Percentiles rank a stretch among this genome's conserved stretches.
phyloP scores from a whole-genome alignment of 1,284 basidiomycete species.

The Marasmius fiardii region DNA sequence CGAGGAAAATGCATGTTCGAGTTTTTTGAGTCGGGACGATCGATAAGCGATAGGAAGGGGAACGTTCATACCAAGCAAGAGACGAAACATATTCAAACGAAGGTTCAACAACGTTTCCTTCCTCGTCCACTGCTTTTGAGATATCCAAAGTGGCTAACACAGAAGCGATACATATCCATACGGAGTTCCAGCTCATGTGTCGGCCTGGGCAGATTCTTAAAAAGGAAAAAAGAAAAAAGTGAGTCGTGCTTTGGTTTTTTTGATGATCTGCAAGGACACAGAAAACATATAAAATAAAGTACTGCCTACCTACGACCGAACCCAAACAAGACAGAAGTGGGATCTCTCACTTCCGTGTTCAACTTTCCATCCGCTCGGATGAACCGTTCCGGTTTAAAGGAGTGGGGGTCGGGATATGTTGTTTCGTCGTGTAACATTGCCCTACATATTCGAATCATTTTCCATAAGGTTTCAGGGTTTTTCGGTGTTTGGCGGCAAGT shows the following conservation, averaged over 20 bases:
- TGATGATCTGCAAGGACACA: neutral
- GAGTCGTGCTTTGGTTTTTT: neutral
- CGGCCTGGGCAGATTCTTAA: constrained; percentile 40
- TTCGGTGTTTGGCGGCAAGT: too few species aligned
- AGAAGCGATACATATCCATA: constrained; percentile 37
- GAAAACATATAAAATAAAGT: too few species aligned
- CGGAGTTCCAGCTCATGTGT: constrained; percentile 35
- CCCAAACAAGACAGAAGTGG: constrained; percentile 27
- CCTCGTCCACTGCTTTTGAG: constrained; percentile 26
- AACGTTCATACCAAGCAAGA: constrained; percentile 14
- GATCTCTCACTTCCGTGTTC: constrained; percentile 23
- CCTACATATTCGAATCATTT: constrained; percentile 6
- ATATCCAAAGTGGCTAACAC: constrained; percentile 36
- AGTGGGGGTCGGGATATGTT: constrained; percentile 29
- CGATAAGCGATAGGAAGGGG: neutral
- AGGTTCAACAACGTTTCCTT: constrained; percentile 22
- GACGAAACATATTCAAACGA: constrained; percentile 12
- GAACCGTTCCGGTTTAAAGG: constrained; percentile 37
- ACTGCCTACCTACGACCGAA: constrained; percentile 33
- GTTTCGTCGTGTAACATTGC: constrained; percentile 18
- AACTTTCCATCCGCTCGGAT: constrained; percentile 28
- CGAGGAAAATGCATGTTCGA: neutral
- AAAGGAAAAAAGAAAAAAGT: neutral
- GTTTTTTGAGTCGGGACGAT: neutral
- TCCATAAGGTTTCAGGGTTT: too few species aligned